Evolutionary conservation across 139 green algal species (phyloP).

Genomic region (Gonium pectorale): DNA sequence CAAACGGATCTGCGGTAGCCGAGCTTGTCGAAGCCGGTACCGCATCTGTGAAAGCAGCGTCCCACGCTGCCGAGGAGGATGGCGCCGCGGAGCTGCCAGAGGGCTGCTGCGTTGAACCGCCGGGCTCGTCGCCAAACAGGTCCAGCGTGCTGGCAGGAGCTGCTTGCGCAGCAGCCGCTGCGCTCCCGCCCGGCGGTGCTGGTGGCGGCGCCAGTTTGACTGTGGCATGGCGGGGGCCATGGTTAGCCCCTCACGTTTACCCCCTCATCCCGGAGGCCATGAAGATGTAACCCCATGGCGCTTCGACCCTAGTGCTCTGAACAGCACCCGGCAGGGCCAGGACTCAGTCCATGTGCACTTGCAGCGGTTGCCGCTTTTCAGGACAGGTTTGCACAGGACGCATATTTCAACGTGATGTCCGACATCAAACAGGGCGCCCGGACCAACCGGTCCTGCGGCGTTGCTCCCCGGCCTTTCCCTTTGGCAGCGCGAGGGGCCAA

Average conservation of each 20-base stretch:
- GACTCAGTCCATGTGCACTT: not conserved
- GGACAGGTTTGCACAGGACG: not conserved
- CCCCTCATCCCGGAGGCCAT: not conserved
- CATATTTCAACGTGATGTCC: too few relatives aligned
- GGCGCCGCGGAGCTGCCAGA: not conserved
- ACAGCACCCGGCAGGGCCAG: not conserved
- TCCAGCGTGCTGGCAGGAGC: too few relatives aligned
- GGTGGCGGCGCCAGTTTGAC: conserved; percentile 22
- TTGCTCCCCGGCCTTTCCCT: not conserved
- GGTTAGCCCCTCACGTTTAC: too few relatives aligned
- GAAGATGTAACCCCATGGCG: not conserved
- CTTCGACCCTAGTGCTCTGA: not conserved
- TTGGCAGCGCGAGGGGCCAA: not conserved
- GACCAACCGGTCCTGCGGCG: not conserved
- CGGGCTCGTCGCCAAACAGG: conserved; percentile 1
- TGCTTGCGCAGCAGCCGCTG: too few relatives aligned
- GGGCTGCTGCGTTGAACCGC: not conserved
- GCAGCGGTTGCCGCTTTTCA: not conserved
- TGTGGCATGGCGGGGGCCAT: too few relatives aligned
- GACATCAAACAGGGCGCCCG: too few relatives aligned
- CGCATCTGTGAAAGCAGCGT: not conserved
- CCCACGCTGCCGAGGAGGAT: not conserved
- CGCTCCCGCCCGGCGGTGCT: not conserved
- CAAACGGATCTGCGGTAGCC: not conserved
- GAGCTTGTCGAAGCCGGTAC: not conserved